These are phyloP conservation scores for Phytophthora pluvialis DNA, from an alignment of 352 stramenopile genomes.

Conservation along the genomic window DNA sequence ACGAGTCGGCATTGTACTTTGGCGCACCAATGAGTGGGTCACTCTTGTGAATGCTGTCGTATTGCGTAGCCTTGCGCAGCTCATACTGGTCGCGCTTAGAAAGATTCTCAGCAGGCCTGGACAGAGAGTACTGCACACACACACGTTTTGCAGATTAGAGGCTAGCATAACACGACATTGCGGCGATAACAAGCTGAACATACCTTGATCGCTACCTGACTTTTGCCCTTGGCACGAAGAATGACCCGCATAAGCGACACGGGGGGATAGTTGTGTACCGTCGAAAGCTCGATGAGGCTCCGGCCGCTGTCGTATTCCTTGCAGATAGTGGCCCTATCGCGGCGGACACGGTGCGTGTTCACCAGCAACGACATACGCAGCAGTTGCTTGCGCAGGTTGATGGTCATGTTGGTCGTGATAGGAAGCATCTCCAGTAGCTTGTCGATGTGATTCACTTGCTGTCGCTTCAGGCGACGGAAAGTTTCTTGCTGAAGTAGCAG, in stretches of 20 bases:
- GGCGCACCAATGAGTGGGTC: constrained; percentile 78
- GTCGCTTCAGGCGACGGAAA: constrained; percentile 83
- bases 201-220: constrained; percentile 66
- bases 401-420: constrained; percentile 89
- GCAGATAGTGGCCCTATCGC: constrained; percentile 60
- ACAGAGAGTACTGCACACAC: constrained; percentile 54
- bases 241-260: constrained; percentile 89
- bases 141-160: background rate
- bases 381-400: constrained; percentile 87
- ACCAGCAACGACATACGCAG: constrained; percentile 86
- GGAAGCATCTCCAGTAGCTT: constrained; percentile 83
- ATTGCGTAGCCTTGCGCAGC: constrained; percentile 70
- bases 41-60: constrained; percentile 87
- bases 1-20: constrained; percentile 74
- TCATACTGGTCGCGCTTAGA: constrained; percentile 77
- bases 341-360: constrained; percentile 85
- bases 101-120: constrained; percentile 53
- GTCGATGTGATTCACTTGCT: constrained; percentile 85
- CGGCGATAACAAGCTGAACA: background rate
- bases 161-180: background rate
- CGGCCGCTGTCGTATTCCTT: constrained; percentile 77
- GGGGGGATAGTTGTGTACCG: constrained; percentile 79
- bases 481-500: constrained; percentile 86
- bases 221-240: constrained; percentile 67
- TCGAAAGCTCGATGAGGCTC: constrained; percentile 80